A percentile compares a stretch with the other conserved stretches of the same genome.
phyloP scores from a whole-genome alignment of 192 early-diverging fungal species.

The Gigaspora rosea region DNA sequence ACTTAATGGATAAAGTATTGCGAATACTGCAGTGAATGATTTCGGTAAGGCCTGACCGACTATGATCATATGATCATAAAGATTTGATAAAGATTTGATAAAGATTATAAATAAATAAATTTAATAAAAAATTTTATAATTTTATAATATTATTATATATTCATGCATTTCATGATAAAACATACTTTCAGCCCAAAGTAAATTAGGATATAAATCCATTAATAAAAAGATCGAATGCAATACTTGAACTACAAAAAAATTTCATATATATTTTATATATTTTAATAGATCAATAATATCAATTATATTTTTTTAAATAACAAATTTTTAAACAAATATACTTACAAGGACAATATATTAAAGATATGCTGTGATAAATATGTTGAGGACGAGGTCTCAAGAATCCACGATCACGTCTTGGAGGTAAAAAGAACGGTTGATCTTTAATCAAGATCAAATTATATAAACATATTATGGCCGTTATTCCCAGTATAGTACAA shows the following conservation, averaged over 20 bases:
- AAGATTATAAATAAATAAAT: too few species aligned
- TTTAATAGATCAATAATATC: background rate
- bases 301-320: background rate
- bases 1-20: slow-evolving; percentile 2
- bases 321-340: background rate
- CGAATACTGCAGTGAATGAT: background rate
- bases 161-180: background rate
- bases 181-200: background rate
- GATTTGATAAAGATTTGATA: too few species aligned
- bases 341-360: slow-evolving; percentile 7
- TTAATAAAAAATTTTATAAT: too few species aligned
- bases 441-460: background rate
- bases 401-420: background rate
- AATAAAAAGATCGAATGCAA: background rate
- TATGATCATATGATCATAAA: background rate
- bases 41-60: background rate
- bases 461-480: background rate
- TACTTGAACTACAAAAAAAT: background rate
- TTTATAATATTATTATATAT: too few species aligned
- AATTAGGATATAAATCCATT: background rate
- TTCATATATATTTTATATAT: background rate
- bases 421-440: background rate
- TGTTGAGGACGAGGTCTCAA: background rate
- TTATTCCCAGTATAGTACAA: background rate
- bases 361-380: background rate